Conservation (phyloP, 257 asterid species). For the Marsdenia floribunda region DNA sequence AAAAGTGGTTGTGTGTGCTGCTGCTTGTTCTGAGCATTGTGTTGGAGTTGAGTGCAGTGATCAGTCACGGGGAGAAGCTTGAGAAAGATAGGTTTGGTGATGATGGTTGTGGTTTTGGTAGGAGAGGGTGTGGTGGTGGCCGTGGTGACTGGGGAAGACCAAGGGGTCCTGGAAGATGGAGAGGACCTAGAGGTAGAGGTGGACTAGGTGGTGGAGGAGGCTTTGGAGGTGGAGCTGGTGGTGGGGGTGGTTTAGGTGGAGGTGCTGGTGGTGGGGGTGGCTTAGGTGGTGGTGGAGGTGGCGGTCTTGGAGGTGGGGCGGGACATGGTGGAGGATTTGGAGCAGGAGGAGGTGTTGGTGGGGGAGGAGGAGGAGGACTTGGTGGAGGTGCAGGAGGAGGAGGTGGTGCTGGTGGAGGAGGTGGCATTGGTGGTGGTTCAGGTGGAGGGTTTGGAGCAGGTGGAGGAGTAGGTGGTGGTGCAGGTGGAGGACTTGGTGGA, state of each 20-base stretch:
- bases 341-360: conserved; percentile 16
- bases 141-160: conserved; percentile 4
- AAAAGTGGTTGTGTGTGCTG: conserved; percentile 11
- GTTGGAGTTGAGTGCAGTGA: conserved; percentile 18
- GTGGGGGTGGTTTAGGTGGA: not conserved
- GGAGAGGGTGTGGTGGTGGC: conserved; percentile 23
- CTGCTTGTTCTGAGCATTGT: conserved; percentile 23
- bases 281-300: not conserved
- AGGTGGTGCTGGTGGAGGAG: conserved; percentile 15
- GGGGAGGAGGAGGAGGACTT: conserved; percentile 14
- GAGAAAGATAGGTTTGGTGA: conserved; percentile 25
- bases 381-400: conserved; percentile 1
- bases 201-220: conserved; percentile 13
- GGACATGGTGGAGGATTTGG: conserved; percentile 20
- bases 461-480: conserved; percentile 19
- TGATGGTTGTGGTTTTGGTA: conserved; percentile 22
- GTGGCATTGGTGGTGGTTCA: conserved; percentile 17
- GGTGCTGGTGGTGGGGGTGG: not conserved
- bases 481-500: conserved; percentile 16
- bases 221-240: conserved; percentile 7
- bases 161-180: not conserved
- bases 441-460: conserved; percentile 13
- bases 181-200: conserved; percentile 3
- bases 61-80: conserved; percentile 20
- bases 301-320: conserved; percentile 15